These are phyloP conservation scores for Stromatinia cepivora DNA, from an alignment of 2,329 filamentous ascomycete species.

Conservation along the genomic window DNA sequence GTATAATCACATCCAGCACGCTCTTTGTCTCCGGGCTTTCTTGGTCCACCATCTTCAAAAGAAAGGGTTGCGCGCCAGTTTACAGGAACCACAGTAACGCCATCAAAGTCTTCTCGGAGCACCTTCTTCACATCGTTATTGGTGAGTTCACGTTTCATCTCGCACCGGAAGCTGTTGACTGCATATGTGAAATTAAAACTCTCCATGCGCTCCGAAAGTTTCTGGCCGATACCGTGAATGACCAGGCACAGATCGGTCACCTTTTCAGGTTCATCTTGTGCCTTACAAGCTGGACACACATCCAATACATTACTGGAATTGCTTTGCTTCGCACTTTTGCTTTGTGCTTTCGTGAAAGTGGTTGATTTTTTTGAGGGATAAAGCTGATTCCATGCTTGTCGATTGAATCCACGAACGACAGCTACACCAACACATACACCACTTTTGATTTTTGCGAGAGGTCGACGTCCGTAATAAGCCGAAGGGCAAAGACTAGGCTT, in stretches of 20 bases:
- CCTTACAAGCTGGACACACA: constrained; percentile 59
- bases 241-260: constrained; percentile 89
- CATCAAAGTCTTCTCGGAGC: constrained; percentile 75
- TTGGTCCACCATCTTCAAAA: constrained; percentile 75
- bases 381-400: constrained; percentile 70
- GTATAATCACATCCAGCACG: constrained; percentile 63
- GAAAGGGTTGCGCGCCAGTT: constrained; percentile 92
- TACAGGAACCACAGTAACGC: constrained; percentile 89
- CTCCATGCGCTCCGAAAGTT: constrained; percentile 90
- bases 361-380: constrained; percentile 48
- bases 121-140: constrained; percentile 72
- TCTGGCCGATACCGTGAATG: constrained; percentile 94
- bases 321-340: constrained; percentile 29
- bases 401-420: constrained; percentile 87
- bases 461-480: constrained; percentile 77
- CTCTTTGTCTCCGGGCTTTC: constrained; percentile 53
- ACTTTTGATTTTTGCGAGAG: constrained; percentile 76
- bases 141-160: constrained; percentile 80
- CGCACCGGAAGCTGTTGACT: constrained; percentile 84
- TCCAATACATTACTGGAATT: constrained; percentile 28
- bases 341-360: constrained; percentile 39
- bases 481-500: constrained; percentile 85
- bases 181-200: constrained; percentile 97
- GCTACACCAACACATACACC: constrained; percentile 79
- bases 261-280: constrained; percentile 63